Evolutionary conservation across 768 basidiomycete genomes (phyloP), one percentile per base, ranked within the genome.

Genomic region (Gloeopeniophorella convolvens): DNA sequence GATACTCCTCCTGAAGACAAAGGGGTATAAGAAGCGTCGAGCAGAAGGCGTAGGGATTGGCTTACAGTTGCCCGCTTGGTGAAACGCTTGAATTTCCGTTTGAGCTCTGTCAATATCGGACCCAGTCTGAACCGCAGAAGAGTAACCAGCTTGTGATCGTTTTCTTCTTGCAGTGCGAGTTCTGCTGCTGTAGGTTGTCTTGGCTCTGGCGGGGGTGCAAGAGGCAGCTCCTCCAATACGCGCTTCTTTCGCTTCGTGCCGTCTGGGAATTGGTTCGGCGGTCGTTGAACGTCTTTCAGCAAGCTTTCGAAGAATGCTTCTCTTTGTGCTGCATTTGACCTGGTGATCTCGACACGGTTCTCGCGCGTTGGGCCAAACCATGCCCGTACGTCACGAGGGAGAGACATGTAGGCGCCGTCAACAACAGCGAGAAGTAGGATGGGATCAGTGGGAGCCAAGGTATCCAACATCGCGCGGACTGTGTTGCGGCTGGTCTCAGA

Each of bases 61-160:
- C 83, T 63, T 59, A 93, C 92, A 54, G 72, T 73, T 35, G 88
- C 85, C 31, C 76, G 70, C 68, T 91, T 91, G 0, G 82, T 85
- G 62, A 96, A 94, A 58, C 86, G 75, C 73, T 92, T 91, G 65
- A 85, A 93, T 69, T 93, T 92, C 65, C 89, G 79, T 71, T 90
- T 92, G 59, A 99, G 70, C 63, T 97, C 92, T 2, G 78, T 78
- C 44, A 98, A 69, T 42, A 98, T 84, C 1, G 88, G 88, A 2
- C 89, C 88, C n/a, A 98, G 75, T n/a, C 90, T 79, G 61, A 84
- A 89, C 66, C 91, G 89, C 58, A 99, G 71, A 59, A 93, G 66
- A 37, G 91, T 89, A 44, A 90, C 74, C 23, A 83, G 72, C 54
- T 77, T 75, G 58, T 82, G 76, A 61, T 99, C 95, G 51, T 73